phyloP scores from a whole-genome alignment of 768 basidiomycete genomes.

The Phylloporus arenicola region DNA sequence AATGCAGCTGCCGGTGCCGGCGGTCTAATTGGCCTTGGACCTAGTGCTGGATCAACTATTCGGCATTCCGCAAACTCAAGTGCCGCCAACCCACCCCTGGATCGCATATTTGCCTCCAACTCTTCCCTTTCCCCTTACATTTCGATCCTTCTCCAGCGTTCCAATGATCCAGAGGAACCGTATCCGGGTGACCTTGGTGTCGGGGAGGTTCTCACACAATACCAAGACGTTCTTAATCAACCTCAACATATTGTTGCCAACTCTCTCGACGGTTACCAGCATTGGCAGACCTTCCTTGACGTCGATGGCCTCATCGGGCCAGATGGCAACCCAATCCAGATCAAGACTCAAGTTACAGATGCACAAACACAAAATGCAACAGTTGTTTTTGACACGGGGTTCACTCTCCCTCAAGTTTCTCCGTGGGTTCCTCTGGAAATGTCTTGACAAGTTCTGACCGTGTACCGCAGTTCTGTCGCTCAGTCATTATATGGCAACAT shows the following conservation, averaged over 20 bases:
- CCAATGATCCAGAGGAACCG: conserved; percentile 45
- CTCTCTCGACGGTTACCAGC: conserved; percentile 42
- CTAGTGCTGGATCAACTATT: conserved; percentile 50
- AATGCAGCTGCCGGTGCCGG: conserved; percentile 9
- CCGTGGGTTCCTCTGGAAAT: conserved; percentile 28
- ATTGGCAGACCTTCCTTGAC: conserved; percentile 64
- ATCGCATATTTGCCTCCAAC: conserved; percentile 61
- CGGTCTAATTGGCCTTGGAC: conserved; percentile 57
- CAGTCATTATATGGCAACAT: conserved; percentile 58
- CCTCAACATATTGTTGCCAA: conserved; percentile 46
- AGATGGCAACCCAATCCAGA: conserved; percentile 44
- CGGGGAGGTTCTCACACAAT: conserved; percentile 50
- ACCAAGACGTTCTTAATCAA: conserved; percentile 43
- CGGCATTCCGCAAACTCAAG: conserved; percentile 29
- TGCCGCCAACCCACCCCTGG: conserved; percentile 50
- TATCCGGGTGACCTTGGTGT: conserved; percentile 61
- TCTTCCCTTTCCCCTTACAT: conserved; percentile 54
- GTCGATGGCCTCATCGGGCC: conserved; percentile 58
- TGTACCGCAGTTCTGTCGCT: conserved; percentile 39
- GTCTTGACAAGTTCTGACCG: conserved; percentile 13
- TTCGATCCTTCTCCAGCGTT: conserved; percentile 59
- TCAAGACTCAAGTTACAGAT: conserved; percentile 42
- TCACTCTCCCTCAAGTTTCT: conserved; percentile 60
- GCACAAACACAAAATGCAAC: conserved; percentile 45
- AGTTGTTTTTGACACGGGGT: conserved; percentile 65